phyloP scores from a whole-genome alignment of 148 eudicot species.

The Talinum fruticosum region DNA sequence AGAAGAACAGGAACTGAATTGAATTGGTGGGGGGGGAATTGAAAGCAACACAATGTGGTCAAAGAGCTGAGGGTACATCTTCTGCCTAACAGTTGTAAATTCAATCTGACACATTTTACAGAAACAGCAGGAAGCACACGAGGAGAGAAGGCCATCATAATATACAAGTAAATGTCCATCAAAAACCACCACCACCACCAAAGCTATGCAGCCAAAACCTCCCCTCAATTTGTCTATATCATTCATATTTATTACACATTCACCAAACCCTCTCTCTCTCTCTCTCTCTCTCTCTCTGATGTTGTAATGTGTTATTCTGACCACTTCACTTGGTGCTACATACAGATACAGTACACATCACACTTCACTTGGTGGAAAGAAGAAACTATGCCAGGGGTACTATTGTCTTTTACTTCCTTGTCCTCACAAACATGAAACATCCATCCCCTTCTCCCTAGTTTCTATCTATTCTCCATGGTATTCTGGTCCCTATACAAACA shows the following conservation, averaged over 20 bases:
- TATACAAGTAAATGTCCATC: no score
- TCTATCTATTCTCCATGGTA: neutral
- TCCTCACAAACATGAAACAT: neutral
- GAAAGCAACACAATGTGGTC: neutral
- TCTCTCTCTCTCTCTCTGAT: no score
- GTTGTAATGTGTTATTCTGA: no score
- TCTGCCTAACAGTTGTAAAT: slow-evolving; percentile 12
- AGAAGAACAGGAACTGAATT: neutral
- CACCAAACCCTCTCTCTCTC: neutral
- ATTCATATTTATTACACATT: neutral
- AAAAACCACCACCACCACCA: neutral
- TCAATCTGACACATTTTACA: slow-evolving; percentile 24
- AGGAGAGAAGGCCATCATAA: slow-evolving; percentile 15
- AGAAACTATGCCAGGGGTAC: no score
- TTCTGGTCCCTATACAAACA: neutral
- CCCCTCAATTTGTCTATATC: neutral
- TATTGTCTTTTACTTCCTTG: neutral
- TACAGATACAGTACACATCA: neutral
- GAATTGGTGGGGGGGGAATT: neutral
- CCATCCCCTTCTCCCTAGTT: neutral
- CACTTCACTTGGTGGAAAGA: slow-evolving; percentile 6
- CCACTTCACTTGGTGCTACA: neutral
- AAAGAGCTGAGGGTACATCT: slow-evolving; percentile 10
- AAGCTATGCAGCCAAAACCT: neutral
- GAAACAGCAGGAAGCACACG: neutral